phyloP scores from a whole-genome alignment of 345 rosid species.

The Populus alba region DNA sequence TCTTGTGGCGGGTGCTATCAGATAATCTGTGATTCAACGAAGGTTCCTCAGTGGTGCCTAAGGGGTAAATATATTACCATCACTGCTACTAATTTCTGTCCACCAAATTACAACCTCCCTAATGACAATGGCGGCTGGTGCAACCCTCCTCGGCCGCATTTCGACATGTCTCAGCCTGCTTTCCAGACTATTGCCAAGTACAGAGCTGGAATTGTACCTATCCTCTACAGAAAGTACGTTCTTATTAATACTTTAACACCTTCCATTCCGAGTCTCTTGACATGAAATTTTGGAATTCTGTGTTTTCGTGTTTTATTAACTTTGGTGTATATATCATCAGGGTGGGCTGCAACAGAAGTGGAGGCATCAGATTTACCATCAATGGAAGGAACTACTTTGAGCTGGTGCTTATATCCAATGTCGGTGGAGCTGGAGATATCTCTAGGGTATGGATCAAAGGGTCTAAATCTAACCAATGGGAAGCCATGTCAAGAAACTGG shows the following conservation, averaged over 20 bases:
- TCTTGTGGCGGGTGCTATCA: conserved; percentile 31
- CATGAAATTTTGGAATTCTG: too few relatives aligned
- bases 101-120: conserved; percentile 28
- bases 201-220: conserved; percentile 25
- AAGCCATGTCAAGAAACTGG: conserved; percentile 67
- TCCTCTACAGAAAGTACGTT: conserved; percentile 18
- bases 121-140: conserved; percentile 35
- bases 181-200: conserved; percentile 26
- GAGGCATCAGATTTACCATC: conserved; percentile 72
- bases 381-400: conserved; percentile 65
- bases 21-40: conserved; percentile 11
- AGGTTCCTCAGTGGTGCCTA: conserved; percentile 27
- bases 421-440: conserved; percentile 59
- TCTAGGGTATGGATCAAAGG: conserved; percentile 56
- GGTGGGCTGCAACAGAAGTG: conserved; percentile 59
- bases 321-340: conserved; percentile 23
- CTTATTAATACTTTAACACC: not conserved
- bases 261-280: not conserved
- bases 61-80: conserved; percentile 17
- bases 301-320: not conserved
- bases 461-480: conserved; percentile 50
- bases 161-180: conserved; percentile 33
- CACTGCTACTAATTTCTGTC: conserved; percentile 34
- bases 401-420: conserved; percentile 67
- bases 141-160: conserved; percentile 27